Base-by-base conservation (phyloP, 2,329 filamentous ascomycete genomes). In the Fusarium sp. region DNA sequence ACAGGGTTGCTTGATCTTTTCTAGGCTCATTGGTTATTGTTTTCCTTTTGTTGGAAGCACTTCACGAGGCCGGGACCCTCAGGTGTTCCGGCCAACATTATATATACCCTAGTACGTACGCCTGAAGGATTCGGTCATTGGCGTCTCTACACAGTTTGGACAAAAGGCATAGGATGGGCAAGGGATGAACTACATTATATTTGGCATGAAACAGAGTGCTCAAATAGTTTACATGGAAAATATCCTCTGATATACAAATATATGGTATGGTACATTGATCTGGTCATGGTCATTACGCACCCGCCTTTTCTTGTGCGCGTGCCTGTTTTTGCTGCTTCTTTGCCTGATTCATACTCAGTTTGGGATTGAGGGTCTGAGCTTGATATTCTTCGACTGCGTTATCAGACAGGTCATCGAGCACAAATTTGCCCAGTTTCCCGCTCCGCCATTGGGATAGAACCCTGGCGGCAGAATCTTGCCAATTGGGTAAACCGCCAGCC, bases 391-490 rank as follows among this genome's bases (percentile, higher is more conserved):
- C 74, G 19, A 94, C 77, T 13, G 85, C 84, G 53, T 88, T 87
- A 39, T 87, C 85, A 21, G 84, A 85, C 14, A 98, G 83, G 57
- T 93, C 88, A 76, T 99, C 96, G 33, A 99, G 84, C 21, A 94
- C 81, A 75, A 97, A 96, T 40, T 82, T 85, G 1, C 94, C 95
- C 57, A 98, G 76, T 31, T 88, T 82, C 3, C 96, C 96, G 24
- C 84, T 85, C 51, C 94, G 87, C 92, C 94, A 99, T 76, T 91
- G 88, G 73, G 94, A 90, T 14, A 98, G 86, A 60, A 97, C 84
- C 86, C 93, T 93, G 36, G 94, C 81, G 4, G 94, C 94, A 3
- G 94, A 90, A 9, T 88, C 88, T 54, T 94, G 91, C 26, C 88
- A 80, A 75, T 93, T 90, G 1, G 91, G 89, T 11, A 85, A 78